These are phyloP conservation scores for Ceratopteris richardii DNA, from an alignment of 75 land plant species.

Conservation along the genomic window DNA sequence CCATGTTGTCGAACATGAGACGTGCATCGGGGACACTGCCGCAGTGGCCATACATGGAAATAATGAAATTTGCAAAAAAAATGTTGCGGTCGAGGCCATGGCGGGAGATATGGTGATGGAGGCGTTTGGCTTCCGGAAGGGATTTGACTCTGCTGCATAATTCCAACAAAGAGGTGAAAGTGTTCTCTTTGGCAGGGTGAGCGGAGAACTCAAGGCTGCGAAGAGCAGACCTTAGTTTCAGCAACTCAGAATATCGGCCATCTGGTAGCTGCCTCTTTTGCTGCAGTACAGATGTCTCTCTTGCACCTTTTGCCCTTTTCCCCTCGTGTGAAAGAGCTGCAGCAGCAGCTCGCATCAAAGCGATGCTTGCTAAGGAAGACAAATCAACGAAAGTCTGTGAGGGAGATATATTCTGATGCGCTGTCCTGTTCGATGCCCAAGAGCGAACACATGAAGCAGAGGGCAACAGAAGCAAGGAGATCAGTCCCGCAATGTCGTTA, in stretches of 20 bases:
- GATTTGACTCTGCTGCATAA: neutral
- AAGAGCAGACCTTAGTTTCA: neutral
- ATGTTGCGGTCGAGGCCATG: neutral
- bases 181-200: neutral
- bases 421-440: too few relatives aligned
- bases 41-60: conserved; percentile 1
- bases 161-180: neutral
- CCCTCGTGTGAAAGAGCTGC: too few relatives aligned
- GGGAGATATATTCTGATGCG: too few relatives aligned
- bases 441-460: too few relatives aligned
- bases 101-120: conserved; percentile 3
- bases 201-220: neutral
- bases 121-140: conserved; percentile 2
- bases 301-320: neutral
- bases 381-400: too few relatives aligned
- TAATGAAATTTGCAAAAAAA: neutral
- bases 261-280: neutral
- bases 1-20: conserved; percentile 4
- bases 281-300: neutral
- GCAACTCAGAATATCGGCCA: neutral
- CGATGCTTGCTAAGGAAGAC: too few relatives aligned
- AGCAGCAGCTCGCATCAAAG: too few relatives aligned
- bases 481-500: too few relatives aligned
- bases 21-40: conserved; percentile 4
- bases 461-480: too few relatives aligned